Evolutionary conservation across 2,329 filamentous ascomycete genomes (phyloP).

Genomic region (Aureobasidium sp.): DNA sequence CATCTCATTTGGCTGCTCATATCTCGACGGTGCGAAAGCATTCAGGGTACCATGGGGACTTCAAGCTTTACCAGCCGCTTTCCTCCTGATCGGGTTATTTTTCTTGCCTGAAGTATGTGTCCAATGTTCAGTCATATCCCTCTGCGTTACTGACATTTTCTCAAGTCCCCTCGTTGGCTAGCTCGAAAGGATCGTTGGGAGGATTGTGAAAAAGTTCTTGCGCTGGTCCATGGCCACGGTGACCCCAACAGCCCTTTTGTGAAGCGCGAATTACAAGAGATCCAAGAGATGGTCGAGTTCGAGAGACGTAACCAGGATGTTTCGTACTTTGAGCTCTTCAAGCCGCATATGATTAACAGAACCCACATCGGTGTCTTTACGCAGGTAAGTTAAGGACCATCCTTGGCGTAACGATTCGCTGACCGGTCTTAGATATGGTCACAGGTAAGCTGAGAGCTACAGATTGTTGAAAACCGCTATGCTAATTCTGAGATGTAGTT

Average conservation of each 20-base stretch:
- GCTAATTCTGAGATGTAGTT: neutral
- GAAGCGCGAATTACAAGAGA: constrained; percentile 60
- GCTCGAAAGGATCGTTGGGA: constrained; percentile 41
- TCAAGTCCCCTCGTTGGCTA: constrained; percentile 40
- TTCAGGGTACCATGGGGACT: constrained; percentile 58
- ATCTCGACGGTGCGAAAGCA: constrained; percentile 49
- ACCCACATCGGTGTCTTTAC: constrained; percentile 65
- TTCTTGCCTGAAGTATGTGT: neutral
- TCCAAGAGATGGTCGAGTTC: constrained; percentile 62
- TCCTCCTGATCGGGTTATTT: constrained; percentile 28
- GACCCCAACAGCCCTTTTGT: constrained; percentile 47
- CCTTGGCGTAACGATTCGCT: neutral
- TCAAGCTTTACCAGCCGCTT: constrained; percentile 38
- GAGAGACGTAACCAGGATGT: constrained; percentile 64
- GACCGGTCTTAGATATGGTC: neutral
- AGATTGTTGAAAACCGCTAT: no score
- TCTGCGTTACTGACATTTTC: constrained; percentile 31
- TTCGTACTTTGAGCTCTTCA: constrained; percentile 64
- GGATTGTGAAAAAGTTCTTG: constrained; percentile 35
- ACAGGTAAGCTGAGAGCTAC: neutral
- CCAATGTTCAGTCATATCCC: no score
- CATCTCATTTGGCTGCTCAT: constrained; percentile 46
- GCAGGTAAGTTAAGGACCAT: constrained; percentile 63
- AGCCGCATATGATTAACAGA: constrained; percentile 64
- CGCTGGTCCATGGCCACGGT: constrained; percentile 36